Conservation (phyloP, 345 rosid species). For the Lumnitzera racemosa region DNA sequence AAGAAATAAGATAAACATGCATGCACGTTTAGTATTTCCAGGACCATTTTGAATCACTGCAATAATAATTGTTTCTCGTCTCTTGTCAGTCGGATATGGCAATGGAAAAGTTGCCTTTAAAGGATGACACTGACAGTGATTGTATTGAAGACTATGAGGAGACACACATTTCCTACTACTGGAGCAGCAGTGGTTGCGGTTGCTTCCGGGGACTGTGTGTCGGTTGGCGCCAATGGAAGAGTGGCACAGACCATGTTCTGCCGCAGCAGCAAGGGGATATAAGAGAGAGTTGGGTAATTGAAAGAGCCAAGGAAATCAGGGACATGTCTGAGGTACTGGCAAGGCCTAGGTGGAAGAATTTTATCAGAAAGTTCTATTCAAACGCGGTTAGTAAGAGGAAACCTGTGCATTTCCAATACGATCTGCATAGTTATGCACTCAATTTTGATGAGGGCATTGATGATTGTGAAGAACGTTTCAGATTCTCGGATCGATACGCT, state of each 20-base stretch:
- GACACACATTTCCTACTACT: neutral
- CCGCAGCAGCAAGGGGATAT: slow-evolving; percentile 6
- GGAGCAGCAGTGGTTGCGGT: slow-evolving; percentile 17
- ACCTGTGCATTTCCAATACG: slow-evolving; percentile 38
- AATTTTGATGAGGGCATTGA: slow-evolving; percentile 58
- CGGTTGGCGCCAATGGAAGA: slow-evolving; percentile 12
- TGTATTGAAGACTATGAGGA: slow-evolving; percentile 26
- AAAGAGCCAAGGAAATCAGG: slow-evolving; percentile 25
- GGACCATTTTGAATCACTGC: neutral
- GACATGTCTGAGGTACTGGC: slow-evolving; percentile 45
- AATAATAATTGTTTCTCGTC: neutral
- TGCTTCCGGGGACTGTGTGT: slow-evolving; percentile 23
- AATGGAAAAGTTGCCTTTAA: slow-evolving; percentile 2
- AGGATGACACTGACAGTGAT: neutral
- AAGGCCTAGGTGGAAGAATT: slow-evolving; percentile 62
- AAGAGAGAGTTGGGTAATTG: slow-evolving; percentile 25
- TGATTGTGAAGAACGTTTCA: slow-evolving; percentile 9
- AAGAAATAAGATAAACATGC: neutral
- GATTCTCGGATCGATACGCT: slow-evolving; percentile 37
- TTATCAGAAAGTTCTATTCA: slow-evolving; percentile 34
- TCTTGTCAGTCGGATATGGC: neutral
- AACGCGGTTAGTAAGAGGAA: slow-evolving; percentile 22
- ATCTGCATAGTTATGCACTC: slow-evolving; percentile 57
- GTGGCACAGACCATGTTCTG: slow-evolving; percentile 9
- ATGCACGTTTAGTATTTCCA: neutral